Conservation (phyloP, 805 yeast genomes). For the Cyberlindnera bimundalis region DNA sequence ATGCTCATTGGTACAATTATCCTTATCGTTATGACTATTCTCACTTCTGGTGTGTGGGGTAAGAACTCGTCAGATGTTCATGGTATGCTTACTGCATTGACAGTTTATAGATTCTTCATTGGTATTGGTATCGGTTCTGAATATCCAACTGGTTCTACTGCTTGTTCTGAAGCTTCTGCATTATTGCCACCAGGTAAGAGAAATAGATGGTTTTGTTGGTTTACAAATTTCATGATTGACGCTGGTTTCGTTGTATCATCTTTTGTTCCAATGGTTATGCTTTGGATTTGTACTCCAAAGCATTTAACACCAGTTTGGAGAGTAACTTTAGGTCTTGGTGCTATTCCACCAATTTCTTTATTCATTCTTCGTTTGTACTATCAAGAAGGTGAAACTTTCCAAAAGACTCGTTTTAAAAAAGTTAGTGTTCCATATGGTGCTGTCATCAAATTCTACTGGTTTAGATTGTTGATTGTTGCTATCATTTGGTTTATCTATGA, state of each 20-base stretch:
- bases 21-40: constrained; percentile 71
- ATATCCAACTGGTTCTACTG: constrained; percentile 90
- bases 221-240: constrained; percentile 87
- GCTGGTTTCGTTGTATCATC: constrained; percentile 79
- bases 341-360: constrained; percentile 76
- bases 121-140: constrained; percentile 96
- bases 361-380: constrained; percentile 75
- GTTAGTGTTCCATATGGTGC: constrained; percentile 63
- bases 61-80: constrained; percentile 36
- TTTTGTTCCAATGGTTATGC: constrained; percentile 79
- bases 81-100: constrained; percentile 81
- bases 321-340: constrained; percentile 85
- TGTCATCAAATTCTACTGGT: constrained; percentile 79
- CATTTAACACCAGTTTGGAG: constrained; percentile 89
- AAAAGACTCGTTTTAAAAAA: constrained; percentile 64
- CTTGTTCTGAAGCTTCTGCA: constrained; percentile 88
- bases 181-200: constrained; percentile 76
- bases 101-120: constrained; percentile 79
- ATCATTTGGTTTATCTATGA: constrained; percentile 90
- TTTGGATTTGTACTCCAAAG: constrained; percentile 73
- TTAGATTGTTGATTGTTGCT: constrained; percentile 65
- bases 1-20: constrained; percentile 77
- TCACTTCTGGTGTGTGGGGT: constrained; percentile 90
- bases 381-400: constrained; percentile 69
- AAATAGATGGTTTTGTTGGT: constrained; percentile 86